A percentile compares a stretch with the other conserved stretches of the same genome.
phyloP scores from a whole-genome alignment of 2,329 filamentous ascomycete species.

The Teratosphaeriaceae sp. region DNA sequence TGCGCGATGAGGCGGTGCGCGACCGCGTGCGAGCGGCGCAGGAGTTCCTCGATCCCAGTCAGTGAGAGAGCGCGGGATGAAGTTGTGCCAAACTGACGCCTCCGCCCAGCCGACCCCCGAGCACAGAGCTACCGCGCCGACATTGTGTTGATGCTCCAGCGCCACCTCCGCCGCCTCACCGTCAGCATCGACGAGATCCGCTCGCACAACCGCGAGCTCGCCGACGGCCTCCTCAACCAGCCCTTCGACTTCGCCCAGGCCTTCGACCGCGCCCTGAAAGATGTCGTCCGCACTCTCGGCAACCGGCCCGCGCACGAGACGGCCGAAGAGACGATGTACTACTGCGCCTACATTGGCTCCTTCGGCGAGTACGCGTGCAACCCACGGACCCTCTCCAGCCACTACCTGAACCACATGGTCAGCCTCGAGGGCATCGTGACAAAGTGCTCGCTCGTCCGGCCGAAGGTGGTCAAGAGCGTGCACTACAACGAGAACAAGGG shows the following conservation, averaged over 20 bases:
- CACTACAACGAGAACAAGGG: slow-evolving; percentile 87
- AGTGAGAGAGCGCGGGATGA: slow-evolving; percentile 27
- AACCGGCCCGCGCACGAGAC: slow-evolving; percentile 70
- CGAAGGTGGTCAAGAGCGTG: slow-evolving; percentile 97
- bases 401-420: slow-evolving; percentile 92
- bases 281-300: slow-evolving; percentile 74
- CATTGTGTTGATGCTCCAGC: slow-evolving; percentile 69
- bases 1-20: slow-evolving; percentile 76
- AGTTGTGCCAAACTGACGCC: slow-evolving; percentile 25
- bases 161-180: slow-evolving; percentile 51
- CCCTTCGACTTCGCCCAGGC: slow-evolving; percentile 86
- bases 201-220: slow-evolving; percentile 76
- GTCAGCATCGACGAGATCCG: slow-evolving; percentile 79
- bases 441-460: slow-evolving; percentile 87
- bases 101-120: slow-evolving; percentile 48
- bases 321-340: slow-evolving; percentile 73
- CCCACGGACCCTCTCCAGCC: slow-evolving; percentile 81
- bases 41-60: slow-evolving; percentile 92
- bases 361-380: slow-evolving; percentile 96
- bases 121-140: slow-evolving; percentile 78
- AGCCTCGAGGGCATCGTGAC: slow-evolving; percentile 97
- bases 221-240: slow-evolving; percentile 68
- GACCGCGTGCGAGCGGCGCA: slow-evolving; percentile 81
- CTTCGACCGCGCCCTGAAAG: slow-evolving; percentile 85
- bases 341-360: slow-evolving; percentile 94